phyloP scores from a whole-genome alignment of 495 filamentous ascomycete species.

The Symbiotaphrina buchneri region DNA sequence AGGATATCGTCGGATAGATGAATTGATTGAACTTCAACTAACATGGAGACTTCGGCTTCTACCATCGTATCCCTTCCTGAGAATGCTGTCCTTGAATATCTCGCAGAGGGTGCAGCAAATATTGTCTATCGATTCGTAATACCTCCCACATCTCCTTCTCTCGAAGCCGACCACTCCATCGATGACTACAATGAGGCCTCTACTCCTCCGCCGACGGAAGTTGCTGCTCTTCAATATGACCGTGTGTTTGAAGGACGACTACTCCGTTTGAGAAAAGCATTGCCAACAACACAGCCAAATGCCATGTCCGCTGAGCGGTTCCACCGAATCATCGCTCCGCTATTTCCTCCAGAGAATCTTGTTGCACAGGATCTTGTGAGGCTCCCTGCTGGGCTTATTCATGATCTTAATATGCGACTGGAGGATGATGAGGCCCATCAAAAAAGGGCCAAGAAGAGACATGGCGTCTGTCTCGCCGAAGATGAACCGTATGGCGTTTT shows the following conservation, averaged over 20 bases:
- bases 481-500: conserved; percentile 42
- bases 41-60: background rate
- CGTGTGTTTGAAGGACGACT: conserved; percentile 14
- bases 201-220: background rate
- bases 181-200: conserved; percentile 5
- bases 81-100: conserved; percentile 18
- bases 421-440: conserved; percentile 12
- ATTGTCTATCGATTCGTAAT: conserved; percentile 36
- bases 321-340: conserved; percentile 28
- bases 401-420: conserved; percentile 28
- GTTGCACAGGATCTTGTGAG: conserved; percentile 33
- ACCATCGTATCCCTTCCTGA: background rate
- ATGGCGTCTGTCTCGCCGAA: conserved; percentile 32
- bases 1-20: too few relatives aligned
- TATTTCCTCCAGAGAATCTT: conserved; percentile 32
- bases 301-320: conserved; percentile 32
- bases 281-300: conserved; percentile 27
- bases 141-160: conserved; percentile 9
- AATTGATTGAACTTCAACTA: too few relatives aligned
- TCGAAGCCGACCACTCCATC: background rate
- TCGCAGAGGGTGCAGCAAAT: conserved; percentile 52
- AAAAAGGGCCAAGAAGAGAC: conserved; percentile 20
- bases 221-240: background rate
- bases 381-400: conserved; percentile 22
- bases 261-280: conserved; percentile 41